phyloP scores from a whole-genome alignment of 352 stramenopile genomes.

The Blastocystis sp. region DNA sequence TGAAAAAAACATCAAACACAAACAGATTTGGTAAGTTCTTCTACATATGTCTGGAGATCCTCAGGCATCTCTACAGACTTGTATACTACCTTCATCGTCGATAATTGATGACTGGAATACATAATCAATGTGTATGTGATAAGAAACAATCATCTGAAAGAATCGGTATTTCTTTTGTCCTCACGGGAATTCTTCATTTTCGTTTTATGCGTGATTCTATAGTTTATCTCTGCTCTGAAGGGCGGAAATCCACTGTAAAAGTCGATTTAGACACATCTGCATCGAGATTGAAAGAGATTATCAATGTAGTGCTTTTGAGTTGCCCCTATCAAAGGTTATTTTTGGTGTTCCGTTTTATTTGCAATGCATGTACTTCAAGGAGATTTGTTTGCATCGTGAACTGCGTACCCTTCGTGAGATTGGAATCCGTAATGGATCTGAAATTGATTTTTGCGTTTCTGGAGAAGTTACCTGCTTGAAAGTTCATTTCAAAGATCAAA shows the following conservation, averaged over 20 bases:
- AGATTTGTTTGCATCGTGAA: neutral
- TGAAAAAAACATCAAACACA: neutral
- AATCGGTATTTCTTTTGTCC: neutral
- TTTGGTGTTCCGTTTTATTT: neutral
- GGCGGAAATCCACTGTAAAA: neutral
- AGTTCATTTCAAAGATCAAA: neutral
- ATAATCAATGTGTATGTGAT: neutral
- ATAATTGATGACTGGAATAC: neutral
- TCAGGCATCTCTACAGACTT: conserved; percentile 38
- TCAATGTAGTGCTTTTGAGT: neutral
- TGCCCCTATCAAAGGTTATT: neutral
- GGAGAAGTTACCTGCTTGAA: neutral
- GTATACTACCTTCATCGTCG: neutral
- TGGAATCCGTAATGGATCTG: neutral
- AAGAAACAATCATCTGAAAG: neutral
- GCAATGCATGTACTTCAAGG: conserved; percentile 19
- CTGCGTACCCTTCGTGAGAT: neutral
- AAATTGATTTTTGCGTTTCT: neutral
- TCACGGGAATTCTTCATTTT: neutral
- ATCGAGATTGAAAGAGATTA: neutral
- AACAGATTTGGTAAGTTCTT: conserved; percentile 21
- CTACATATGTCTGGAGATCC: neutral
- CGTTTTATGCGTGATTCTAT: neutral
- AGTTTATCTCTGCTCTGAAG: neutral
- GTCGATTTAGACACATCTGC: neutral